Evolutionary conservation across 1,284 basidiomycete genomes (phyloP).

Genomic region (Gymnopus androsaceus): DNA sequence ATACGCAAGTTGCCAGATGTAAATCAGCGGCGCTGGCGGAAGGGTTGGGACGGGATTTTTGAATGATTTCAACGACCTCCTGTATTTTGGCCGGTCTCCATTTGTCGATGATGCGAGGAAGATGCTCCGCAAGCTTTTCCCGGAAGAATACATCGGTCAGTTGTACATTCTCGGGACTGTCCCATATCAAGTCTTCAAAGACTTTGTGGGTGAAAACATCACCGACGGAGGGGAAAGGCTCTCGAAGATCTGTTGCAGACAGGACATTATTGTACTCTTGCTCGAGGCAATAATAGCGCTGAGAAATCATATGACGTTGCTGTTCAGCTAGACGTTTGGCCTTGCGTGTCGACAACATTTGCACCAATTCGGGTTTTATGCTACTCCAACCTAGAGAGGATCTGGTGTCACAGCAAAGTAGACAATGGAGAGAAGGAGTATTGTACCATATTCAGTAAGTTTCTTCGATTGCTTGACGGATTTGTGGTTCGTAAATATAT

Average conservation of each 20-base stretch:
- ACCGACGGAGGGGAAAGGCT: not conserved
- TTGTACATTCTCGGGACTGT: too few relatives aligned
- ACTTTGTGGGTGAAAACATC: not conserved
- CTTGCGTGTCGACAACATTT: not conserved
- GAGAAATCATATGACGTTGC: not conserved
- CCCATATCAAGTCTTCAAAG: not conserved
- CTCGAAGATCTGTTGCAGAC: not conserved
- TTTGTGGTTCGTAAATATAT: not conserved
- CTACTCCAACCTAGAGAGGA: not conserved
- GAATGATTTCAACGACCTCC: not conserved
- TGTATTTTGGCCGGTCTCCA: not conserved
- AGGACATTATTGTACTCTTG: not conserved
- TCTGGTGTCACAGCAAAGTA: not conserved
- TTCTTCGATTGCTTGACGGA: not conserved
- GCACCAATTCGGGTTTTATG: not conserved
- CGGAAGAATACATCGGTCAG: too few relatives aligned
- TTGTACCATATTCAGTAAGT: not conserved
- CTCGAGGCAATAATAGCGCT: not conserved
- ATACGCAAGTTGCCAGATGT: not conserved
- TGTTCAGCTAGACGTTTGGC: not conserved
- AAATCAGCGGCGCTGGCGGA: not conserved
- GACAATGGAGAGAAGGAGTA: not conserved
- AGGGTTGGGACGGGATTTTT: not conserved
- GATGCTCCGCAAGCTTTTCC: too few relatives aligned
- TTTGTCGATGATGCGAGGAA: too few relatives aligned